Conservation (phyloP, 768 basidiomycete genomes). For the Russula vinacea region DNA sequence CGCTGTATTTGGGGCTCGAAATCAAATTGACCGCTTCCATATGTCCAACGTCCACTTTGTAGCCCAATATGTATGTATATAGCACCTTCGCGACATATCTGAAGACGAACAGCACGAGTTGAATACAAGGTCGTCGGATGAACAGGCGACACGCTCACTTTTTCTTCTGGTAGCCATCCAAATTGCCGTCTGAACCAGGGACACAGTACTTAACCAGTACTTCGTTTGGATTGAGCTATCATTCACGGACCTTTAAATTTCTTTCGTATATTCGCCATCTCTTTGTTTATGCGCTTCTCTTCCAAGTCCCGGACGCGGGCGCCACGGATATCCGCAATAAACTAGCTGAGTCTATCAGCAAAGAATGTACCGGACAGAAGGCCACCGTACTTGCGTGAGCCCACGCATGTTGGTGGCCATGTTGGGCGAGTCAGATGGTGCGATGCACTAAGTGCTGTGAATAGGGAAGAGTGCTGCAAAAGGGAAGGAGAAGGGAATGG, state of each 20-base stretch:
- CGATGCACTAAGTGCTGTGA: constrained; percentile 21
- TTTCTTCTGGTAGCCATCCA: constrained; percentile 91
- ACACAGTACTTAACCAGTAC: background rate
- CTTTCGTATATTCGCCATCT: constrained; percentile 99
- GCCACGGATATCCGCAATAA: constrained; percentile 98
- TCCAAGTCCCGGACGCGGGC: constrained; percentile 95
- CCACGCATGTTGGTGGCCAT: constrained; percentile 95
- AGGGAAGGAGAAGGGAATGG: background rate
- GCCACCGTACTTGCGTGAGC: constrained; percentile 74
- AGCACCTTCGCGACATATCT: constrained; percentile 98
- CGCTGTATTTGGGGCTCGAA: constrained; percentile 90
- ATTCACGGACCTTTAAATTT: constrained; percentile 83
- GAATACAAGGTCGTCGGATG: constrained; percentile 7
- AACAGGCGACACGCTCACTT: constrained; percentile 52
- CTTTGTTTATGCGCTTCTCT: constrained; percentile 98
- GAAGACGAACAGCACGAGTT: background rate
- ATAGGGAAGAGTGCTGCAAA: background rate
- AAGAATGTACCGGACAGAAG: background rate
- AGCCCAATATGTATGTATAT: constrained; percentile 98
- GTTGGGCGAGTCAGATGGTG: constrained; percentile 15
- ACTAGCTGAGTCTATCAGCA: constrained; percentile 47
- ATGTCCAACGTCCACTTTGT: constrained; percentile 98
- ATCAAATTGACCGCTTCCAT: constrained; percentile 99
- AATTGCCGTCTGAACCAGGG: constrained; percentile 60
- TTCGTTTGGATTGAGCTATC: background rate